These are phyloP conservation scores for Gremmenia infestans DNA, from an alignment of 2,329 filamentous ascomycete genomes.

Conservation along the genomic window DNA sequence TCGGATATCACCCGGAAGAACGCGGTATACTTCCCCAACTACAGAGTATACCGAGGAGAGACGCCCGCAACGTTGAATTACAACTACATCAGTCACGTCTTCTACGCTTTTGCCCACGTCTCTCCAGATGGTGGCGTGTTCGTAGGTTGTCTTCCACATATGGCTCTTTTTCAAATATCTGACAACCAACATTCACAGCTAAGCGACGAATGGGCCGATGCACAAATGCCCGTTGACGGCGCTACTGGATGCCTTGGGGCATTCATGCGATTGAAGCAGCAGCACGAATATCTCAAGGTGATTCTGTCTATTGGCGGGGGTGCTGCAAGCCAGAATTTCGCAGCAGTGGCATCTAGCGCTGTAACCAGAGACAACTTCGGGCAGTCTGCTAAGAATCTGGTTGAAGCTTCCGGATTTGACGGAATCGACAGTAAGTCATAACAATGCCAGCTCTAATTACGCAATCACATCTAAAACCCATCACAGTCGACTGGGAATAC, in stretches of 20 bases:
- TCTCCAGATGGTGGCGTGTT: slow-evolving; percentile 68
- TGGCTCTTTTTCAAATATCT: not conserved
- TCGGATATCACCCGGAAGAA: slow-evolving; percentile 57
- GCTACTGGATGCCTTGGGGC: slow-evolving; percentile 67
- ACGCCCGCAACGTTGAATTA: slow-evolving; percentile 71
- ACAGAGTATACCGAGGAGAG: slow-evolving; percentile 65
- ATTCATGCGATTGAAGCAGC: slow-evolving; percentile 66
- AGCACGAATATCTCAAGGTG: slow-evolving; percentile 67
- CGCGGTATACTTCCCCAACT: slow-evolving; percentile 81
- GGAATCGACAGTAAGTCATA: slow-evolving; percentile 65
- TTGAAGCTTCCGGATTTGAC: slow-evolving; percentile 67
- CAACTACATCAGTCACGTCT: slow-evolving; percentile 73
- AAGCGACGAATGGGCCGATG: slow-evolving; percentile 75
- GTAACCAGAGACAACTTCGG: slow-evolving; percentile 64
- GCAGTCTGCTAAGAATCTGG: slow-evolving; percentile 58
- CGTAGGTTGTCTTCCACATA: slow-evolving; percentile 45
- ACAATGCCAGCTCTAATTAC: not conserved
- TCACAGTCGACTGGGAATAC: slow-evolving; percentile 76
- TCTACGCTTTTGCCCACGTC: slow-evolving; percentile 77
- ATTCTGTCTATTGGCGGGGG: slow-evolving; percentile 73
- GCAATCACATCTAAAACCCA: not conserved
- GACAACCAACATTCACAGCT: slow-evolving; percentile 45
- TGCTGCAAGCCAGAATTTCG: slow-evolving; percentile 60
- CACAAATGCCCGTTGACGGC: slow-evolving; percentile 66
- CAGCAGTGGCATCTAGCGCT: slow-evolving; percentile 58